These are phyloP conservation scores for Microbotryum saponariae DNA, from an alignment of 1,284 basidiomycete genomes.

Conservation along the genomic window DNA sequence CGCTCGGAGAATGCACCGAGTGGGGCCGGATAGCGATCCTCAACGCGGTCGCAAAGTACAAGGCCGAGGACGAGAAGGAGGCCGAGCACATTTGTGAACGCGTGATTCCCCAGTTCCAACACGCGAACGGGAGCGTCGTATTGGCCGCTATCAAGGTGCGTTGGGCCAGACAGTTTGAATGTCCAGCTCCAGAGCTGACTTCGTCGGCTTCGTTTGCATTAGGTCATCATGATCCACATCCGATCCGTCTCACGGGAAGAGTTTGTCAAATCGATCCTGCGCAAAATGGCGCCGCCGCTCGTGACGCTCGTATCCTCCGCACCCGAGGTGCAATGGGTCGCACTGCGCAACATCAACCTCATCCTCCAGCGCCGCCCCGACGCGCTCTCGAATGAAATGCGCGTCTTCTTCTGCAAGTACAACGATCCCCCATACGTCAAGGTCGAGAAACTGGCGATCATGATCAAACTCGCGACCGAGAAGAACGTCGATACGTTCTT, in stretches of 20 bases:
- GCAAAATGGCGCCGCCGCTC: slow-evolving; percentile 96
- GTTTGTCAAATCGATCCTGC: slow-evolving; percentile 73
- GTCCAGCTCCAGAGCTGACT: not conserved
- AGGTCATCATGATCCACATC: slow-evolving; percentile 98
- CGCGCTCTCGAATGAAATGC: slow-evolving; percentile 87
- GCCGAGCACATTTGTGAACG: slow-evolving; percentile 98
- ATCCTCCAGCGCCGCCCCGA: slow-evolving; percentile 87
- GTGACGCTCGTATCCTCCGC: slow-evolving; percentile 55
- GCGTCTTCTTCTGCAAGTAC: slow-evolving; percentile 99
- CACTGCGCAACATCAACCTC: slow-evolving; percentile 90
- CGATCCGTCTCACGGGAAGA: slow-evolving; percentile 74
- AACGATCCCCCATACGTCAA: slow-evolving; percentile 98
- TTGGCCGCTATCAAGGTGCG: slow-evolving; percentile 84
- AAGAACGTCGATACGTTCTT: slow-evolving; percentile 89
- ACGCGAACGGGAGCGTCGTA: slow-evolving; percentile 90
- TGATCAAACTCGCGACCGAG: slow-evolving; percentile 87
- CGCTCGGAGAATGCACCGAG: slow-evolving; percentile 96
- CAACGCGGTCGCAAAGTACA: slow-evolving; percentile 76
- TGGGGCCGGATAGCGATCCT: slow-evolving; percentile 95
- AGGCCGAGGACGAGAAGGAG: slow-evolving; percentile 78
- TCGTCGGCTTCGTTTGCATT: not conserved
- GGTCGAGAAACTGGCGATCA: slow-evolving; percentile 95
- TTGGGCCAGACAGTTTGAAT: not conserved
- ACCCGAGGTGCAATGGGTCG: slow-evolving; percentile 85
- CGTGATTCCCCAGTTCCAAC: slow-evolving; percentile 96